Evolutionary conservation across 2,329 filamentous ascomycete species (phyloP).

Genomic region (Botrytis fragariae): DNA sequence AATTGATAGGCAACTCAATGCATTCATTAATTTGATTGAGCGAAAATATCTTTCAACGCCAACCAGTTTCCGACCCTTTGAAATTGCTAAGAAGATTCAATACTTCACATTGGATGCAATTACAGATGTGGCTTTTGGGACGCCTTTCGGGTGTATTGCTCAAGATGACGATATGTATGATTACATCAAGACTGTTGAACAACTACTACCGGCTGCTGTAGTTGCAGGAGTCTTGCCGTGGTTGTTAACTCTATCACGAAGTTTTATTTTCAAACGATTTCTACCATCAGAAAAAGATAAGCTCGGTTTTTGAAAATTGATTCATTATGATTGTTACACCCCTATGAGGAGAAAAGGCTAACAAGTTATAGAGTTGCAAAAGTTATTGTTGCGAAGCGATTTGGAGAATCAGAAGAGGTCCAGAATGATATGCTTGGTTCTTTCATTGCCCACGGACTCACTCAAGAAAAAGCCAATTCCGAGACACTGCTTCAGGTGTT

Average conservation of each 20-base stretch:
- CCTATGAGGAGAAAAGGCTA: too few relatives aligned
- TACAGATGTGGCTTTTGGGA: slow-evolving; percentile 51
- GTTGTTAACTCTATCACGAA: slow-evolving; percentile 43
- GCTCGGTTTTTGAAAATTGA: slow-evolving; percentile 43
- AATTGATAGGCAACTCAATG: slow-evolving; percentile 43
- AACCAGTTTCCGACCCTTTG: slow-evolving; percentile 42
- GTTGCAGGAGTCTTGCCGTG: slow-evolving; percentile 45
- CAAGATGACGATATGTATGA: slow-evolving; percentile 48
- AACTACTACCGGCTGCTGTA: slow-evolving; percentile 46
- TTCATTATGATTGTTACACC: slow-evolving; percentile 42
- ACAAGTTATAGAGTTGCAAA: slow-evolving; percentile 40
- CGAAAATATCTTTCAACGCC: slow-evolving; percentile 41
- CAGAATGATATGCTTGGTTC: slow-evolving; percentile 53
- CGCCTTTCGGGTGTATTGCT: slow-evolving; percentile 49
- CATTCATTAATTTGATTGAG: slow-evolving; percentile 23
- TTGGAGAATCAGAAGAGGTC: slow-evolving; percentile 43
- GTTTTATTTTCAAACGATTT: slow-evolving; percentile 43
- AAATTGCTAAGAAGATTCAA: slow-evolving; percentile 51
- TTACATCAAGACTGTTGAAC: slow-evolving; percentile 46
- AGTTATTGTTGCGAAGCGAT: slow-evolving; percentile 47
- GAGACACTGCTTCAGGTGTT: slow-evolving; percentile 30
- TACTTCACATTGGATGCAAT: slow-evolving; percentile 57
- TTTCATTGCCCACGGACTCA: slow-evolving; percentile 39
- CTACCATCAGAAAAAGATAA: slow-evolving; percentile 44
- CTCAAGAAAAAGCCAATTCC: slow-evolving; percentile 25